phyloP scores from a whole-genome alignment of 192 early-diverging fungal species.

The Dimargaris xerosporica region DNA sequence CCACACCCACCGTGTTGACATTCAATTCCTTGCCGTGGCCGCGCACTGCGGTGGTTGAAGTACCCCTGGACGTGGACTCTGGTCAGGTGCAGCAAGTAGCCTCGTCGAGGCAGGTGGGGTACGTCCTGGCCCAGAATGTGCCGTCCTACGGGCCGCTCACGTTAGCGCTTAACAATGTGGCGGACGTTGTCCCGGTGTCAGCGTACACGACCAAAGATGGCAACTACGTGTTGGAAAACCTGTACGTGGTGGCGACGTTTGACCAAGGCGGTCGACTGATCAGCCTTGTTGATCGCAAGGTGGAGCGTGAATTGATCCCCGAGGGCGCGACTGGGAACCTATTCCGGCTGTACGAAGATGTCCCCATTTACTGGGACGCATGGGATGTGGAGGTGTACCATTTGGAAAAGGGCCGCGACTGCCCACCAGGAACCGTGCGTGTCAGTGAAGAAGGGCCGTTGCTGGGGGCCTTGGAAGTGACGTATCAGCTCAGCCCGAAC shows the following conservation, averaged over 20 bases:
- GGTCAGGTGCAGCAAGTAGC: not conserved
- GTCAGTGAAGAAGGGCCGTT: constrained; percentile 70
- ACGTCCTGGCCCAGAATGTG: constrained; percentile 17
- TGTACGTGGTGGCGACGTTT: constrained; percentile 52
- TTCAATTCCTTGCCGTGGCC: constrained; percentile 56
- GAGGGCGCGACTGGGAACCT: constrained; percentile 50
- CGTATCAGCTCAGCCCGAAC: constrained; percentile 41
- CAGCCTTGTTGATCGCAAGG: constrained; percentile 42
- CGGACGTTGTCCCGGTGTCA: constrained; percentile 16
- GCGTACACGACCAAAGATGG: constrained; percentile 18
- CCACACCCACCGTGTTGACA: constrained; percentile 22
- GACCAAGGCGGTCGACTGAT: constrained; percentile 56
- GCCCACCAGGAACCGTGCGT: constrained; percentile 17
- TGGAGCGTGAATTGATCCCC: constrained; percentile 33
- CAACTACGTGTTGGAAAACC: constrained; percentile 55
- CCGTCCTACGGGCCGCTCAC: constrained; percentile 19
- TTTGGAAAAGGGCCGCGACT: constrained; percentile 64
- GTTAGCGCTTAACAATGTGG: constrained; percentile 11
- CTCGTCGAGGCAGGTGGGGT: not conserved
- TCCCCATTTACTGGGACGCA: constrained; percentile 78
- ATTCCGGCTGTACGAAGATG: constrained; percentile 73
- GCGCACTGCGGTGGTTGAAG: constrained; percentile 52
- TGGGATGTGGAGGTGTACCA: constrained; percentile 89
- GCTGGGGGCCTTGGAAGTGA: constrained; percentile 51
- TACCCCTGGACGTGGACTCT: constrained; percentile 23